Conservation (phyloP, 2,329 filamentous ascomycete species). For the Aotearoamyces nothofagi region DNA sequence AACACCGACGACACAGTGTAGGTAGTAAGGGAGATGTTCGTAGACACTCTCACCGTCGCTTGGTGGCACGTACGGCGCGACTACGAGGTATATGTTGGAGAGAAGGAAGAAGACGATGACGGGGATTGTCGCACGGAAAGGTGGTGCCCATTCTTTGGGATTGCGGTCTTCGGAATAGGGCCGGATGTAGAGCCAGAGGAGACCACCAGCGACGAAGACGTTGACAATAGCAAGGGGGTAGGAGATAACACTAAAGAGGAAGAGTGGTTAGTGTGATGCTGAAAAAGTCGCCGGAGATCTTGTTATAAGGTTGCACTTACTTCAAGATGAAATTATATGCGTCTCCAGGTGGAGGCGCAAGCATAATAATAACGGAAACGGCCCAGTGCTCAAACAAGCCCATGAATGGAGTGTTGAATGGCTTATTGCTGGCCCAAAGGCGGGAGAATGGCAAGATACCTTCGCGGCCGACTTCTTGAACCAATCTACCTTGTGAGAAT, state of each 20-base stretch:
- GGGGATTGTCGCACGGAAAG: slow-evolving; percentile 36
- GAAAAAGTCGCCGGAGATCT: not conserved
- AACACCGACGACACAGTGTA: slow-evolving; percentile 41
- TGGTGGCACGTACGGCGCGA: slow-evolving; percentile 42
- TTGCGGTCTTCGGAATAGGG: slow-evolving; percentile 29
- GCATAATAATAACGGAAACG: slow-evolving; percentile 48
- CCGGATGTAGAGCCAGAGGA: slow-evolving; percentile 37
- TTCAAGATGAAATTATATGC: slow-evolving; percentile 49
- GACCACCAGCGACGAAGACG: slow-evolving; percentile 34
- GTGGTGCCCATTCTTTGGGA: slow-evolving; percentile 35
- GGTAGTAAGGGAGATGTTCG: slow-evolving; percentile 36
- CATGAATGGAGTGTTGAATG: slow-evolving; percentile 45
- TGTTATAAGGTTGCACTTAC: slow-evolving; percentile 20
- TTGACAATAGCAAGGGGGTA: slow-evolving; percentile 47
- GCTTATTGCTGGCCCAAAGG: slow-evolving; percentile 48
- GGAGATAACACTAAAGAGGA: slow-evolving; percentile 41
- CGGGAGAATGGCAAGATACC: slow-evolving; percentile 48
- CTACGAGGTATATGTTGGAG: slow-evolving; percentile 44
- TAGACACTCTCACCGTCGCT: slow-evolving; percentile 35
- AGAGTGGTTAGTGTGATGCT: slow-evolving; percentile 4
- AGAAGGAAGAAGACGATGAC: slow-evolving; percentile 42
- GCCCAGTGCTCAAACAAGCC: slow-evolving; percentile 49
- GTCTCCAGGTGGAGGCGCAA: slow-evolving; percentile 51
- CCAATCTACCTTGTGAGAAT: slow-evolving; percentile 51
- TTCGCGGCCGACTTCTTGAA: slow-evolving; percentile 51